Conservation (phyloP, 2,329 filamentous ascomycete species). For the Penicillium hordei region DNA sequence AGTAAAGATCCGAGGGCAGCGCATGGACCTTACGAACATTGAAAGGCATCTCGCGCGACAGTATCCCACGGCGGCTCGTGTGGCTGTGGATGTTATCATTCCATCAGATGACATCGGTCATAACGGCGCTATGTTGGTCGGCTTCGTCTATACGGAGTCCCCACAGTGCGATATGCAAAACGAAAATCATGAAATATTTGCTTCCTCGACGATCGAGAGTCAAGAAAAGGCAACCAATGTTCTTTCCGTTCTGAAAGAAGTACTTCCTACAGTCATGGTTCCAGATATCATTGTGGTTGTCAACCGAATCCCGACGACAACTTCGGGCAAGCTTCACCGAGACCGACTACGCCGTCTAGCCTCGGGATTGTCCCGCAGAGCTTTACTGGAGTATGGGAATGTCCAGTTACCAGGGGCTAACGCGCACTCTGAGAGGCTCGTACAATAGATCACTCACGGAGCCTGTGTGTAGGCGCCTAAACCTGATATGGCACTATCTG, state of each 20-base stretch:
- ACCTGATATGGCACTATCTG: no score
- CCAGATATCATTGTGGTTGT: background rate
- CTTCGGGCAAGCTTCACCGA: background rate
- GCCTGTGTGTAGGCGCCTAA: background rate
- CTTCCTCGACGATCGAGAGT: background rate
- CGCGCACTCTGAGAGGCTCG: background rate
- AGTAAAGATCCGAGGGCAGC: slow-evolving; percentile 37
- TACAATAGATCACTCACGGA: background rate
- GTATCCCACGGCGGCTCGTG: background rate
- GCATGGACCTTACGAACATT: slow-evolving; percentile 37
- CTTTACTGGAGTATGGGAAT: background rate
- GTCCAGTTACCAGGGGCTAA: background rate
- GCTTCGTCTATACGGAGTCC: background rate
- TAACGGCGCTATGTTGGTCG: background rate
- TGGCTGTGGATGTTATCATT: background rate
- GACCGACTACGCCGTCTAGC: background rate
- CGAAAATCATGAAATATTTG: background rate
- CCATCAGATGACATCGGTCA: background rate
- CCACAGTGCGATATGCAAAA: background rate
- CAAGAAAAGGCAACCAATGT: background rate
- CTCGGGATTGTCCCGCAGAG: background rate
- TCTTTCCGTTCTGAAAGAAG: background rate
- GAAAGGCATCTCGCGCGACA: slow-evolving; percentile 15
- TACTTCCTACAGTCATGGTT: background rate
- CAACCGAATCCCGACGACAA: background rate